phyloP scores from a whole-genome alignment of 306 rosid genomes.

The Senna siamea region DNA sequence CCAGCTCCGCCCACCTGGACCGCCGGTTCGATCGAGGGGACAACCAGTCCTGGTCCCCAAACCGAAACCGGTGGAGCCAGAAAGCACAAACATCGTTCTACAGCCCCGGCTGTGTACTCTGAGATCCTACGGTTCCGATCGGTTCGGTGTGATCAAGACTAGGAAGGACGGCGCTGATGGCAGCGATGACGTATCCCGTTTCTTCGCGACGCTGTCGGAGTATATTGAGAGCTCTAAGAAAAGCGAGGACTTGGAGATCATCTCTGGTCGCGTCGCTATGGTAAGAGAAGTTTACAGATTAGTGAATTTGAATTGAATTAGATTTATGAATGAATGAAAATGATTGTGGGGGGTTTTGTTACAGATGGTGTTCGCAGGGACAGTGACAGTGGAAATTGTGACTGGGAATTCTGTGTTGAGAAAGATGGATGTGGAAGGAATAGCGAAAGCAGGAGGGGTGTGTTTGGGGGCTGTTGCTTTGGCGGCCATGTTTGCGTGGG shows the following conservation, averaged over 20 bases:
- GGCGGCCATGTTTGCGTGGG: constrained; percentile 80
- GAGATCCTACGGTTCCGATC: constrained; percentile 81
- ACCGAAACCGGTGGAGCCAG: constrained; percentile 46
- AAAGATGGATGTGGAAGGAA: constrained; percentile 72
- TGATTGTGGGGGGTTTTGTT: background rate
- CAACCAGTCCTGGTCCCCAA: constrained; percentile 47
- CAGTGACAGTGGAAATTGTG: constrained; percentile 68
- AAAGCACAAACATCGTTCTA: constrained; percentile 59
- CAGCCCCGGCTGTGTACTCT: constrained; percentile 88
- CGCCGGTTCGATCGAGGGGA: constrained; percentile 30
- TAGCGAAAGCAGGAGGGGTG: constrained; percentile 72
- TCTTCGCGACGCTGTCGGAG: constrained; percentile 76
- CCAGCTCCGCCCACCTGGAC: constrained; percentile 33
- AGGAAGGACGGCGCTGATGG: constrained; percentile 40
- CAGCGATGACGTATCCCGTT: constrained; percentile 53
- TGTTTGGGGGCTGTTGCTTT: constrained; percentile 73
- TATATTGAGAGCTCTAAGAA: constrained; percentile 81
- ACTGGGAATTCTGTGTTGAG: constrained; percentile 82
- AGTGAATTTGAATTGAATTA: too few relatives aligned
- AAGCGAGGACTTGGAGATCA: constrained; percentile 88
- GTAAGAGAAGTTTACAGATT: too few relatives aligned
- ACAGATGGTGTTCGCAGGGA: constrained; percentile 83
- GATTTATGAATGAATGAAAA: too few relatives aligned
- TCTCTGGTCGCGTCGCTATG: constrained; percentile 97
- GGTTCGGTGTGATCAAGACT: constrained; percentile 42